These are phyloP conservation scores for Trichoderma virens DNA, from an alignment of 495 filamentous ascomycete genomes.

Conservation along the genomic window DNA sequence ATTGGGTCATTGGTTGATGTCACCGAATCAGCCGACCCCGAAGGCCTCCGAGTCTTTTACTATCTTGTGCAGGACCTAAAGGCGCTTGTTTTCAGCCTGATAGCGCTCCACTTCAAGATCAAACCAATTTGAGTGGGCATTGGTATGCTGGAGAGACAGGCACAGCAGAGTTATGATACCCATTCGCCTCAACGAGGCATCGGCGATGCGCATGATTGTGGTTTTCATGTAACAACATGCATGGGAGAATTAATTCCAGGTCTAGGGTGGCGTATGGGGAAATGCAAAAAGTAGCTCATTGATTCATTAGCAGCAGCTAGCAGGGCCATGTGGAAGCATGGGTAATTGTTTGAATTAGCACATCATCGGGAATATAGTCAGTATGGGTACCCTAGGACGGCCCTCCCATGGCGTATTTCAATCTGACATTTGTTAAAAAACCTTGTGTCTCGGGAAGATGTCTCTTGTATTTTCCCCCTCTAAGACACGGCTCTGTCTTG, in stretches of 20 bases:
- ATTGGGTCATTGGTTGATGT: constrained; percentile 97
- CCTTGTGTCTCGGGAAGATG: too few species aligned
- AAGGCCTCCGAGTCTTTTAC: constrained; percentile 98
- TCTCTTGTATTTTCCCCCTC: too few species aligned
- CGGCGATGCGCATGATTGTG: background rate
- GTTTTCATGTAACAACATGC: background rate
- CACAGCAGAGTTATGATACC: constrained; percentile 7
- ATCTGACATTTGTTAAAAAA: too few species aligned
- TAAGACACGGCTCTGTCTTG: too few species aligned
- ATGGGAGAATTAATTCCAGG: background rate
- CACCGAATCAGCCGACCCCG: constrained; percentile 89
- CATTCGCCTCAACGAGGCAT: background rate
- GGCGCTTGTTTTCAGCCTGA: constrained; percentile 92
- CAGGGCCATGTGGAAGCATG: background rate
- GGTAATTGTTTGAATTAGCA: background rate
- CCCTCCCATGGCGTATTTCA: too few species aligned
- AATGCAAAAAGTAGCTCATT: too few species aligned
- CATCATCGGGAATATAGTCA: background rate
- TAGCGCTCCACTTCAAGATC: constrained; percentile 97
- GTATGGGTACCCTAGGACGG: too few species aligned
- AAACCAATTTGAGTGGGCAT: constrained; percentile 60
- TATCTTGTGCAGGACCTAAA: constrained; percentile 98
- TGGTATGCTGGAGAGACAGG: background rate
- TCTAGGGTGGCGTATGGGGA: background rate
- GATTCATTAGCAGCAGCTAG: background rate